These are phyloP conservation scores for Sisymbrium altissimum DNA, from an alignment of 345 rosid genomes.

Conservation along the genomic window DNA sequence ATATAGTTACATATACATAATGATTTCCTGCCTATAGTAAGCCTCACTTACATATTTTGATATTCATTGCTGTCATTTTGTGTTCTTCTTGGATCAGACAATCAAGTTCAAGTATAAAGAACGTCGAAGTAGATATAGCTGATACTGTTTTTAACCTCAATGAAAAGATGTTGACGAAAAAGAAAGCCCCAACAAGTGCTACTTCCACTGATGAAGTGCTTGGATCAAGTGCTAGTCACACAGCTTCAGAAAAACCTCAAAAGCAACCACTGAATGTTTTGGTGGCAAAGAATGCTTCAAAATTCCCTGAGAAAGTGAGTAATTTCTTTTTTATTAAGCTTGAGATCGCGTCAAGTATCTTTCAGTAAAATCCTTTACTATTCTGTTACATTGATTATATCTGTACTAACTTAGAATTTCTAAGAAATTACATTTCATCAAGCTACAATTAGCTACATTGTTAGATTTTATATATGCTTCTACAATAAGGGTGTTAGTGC, in stretches of 20 bases:
- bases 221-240: constrained; percentile 37
- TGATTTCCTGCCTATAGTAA: background rate
- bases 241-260: constrained; percentile 42
- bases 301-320: constrained; percentile 88
- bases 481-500: background rate
- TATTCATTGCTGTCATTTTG: background rate
- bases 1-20: background rate
- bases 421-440: background rate
- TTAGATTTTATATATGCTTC: background rate
- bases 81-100: constrained; percentile 52
- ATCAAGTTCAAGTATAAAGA: constrained; percentile 65
- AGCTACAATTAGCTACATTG: background rate
- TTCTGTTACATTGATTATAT: background rate
- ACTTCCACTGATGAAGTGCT: constrained; percentile 38
- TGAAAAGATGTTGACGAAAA: constrained; percentile 63
- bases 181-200: constrained; percentile 43
- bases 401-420: background rate
- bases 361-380: background rate
- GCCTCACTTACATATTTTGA: background rate
- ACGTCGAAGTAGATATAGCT: constrained; percentile 61
- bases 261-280: constrained; percentile 50
- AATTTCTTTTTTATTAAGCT: background rate
- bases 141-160: constrained; percentile 59
- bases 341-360: constrained; percentile 9
- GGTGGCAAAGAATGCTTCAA: constrained; percentile 55